Evolutionary conservation across 331 rosid species (phyloP).

Genomic region (Malus hybrid): DNA sequence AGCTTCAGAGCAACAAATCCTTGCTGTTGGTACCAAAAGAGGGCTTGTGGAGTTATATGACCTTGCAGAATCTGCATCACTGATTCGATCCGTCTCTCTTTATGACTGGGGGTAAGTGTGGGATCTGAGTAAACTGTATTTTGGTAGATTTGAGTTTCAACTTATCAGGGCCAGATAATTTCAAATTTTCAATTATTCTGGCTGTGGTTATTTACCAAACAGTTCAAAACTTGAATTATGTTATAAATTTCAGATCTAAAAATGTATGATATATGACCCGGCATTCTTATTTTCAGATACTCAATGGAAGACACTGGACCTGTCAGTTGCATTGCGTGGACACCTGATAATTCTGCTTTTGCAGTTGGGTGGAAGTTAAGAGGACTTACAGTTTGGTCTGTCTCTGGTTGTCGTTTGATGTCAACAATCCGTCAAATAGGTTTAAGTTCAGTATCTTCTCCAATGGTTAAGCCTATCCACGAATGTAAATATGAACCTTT

Average conservation of each 20-base stretch:
- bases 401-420: constrained; percentile 99
- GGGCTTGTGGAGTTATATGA: constrained; percentile 87
- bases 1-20: constrained; percentile 79
- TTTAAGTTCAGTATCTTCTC: constrained; percentile 84
- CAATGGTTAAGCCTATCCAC: constrained; percentile 68
- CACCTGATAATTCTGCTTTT: constrained; percentile 96
- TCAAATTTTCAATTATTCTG: neutral
- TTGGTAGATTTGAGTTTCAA: neutral
- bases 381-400: constrained; percentile 97
- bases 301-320: constrained; percentile 92
- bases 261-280: constrained; percentile 4
- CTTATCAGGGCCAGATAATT: neutral
- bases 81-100: constrained; percentile 69
- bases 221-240: neutral
- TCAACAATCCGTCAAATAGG: constrained; percentile 89
- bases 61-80: constrained; percentile 63
- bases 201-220: neutral
- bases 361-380: constrained; percentile 97
- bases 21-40: constrained; percentile 93
- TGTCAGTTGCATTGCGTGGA: constrained; percentile 91
- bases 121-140: constrained; percentile 1
- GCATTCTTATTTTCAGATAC: constrained; percentile 52
- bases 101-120: constrained; percentile 93
- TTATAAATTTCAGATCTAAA: constrained; percentile 14
- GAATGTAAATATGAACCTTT: constrained; percentile 78